These are phyloP conservation scores for Microthlaspi erraticum DNA, from an alignment of 345 rosid genomes.

Conservation along the genomic window DNA sequence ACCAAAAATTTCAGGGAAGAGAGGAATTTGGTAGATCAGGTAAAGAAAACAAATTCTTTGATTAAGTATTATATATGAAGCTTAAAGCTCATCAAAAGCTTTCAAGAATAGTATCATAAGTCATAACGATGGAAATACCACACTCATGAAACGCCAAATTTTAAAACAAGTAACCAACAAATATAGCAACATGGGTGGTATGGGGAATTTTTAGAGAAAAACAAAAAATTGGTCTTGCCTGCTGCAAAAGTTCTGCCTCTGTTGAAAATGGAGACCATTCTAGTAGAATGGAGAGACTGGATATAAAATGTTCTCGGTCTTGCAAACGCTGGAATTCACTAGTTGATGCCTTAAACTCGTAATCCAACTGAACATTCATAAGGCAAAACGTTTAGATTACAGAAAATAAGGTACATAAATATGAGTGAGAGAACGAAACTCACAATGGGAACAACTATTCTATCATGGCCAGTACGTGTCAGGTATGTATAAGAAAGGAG, in stretches of 20 bases:
- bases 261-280: constrained; percentile 92
- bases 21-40: constrained; percentile 9
- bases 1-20: constrained; percentile 25
- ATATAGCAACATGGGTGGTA: constrained; percentile 19
- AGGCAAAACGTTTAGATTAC: constrained; percentile 12
- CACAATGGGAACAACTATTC: constrained; percentile 96
- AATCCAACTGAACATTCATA: constrained; percentile 70
- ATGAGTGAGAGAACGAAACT: constrained; percentile 43
- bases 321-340: constrained; percentile 52
- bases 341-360: constrained; percentile 53
- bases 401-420: constrained; percentile 5
- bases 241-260: constrained; percentile 87
- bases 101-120: constrained; percentile 6
- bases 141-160: neutral
- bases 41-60: neutral
- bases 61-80: constrained; percentile 6
- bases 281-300: constrained; percentile 74
- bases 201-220: neutral
- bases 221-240: constrained; percentile 52
- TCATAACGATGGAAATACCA: constrained; percentile 14
- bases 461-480: constrained; percentile 70
- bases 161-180: constrained; percentile 3
- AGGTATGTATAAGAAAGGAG: constrained; percentile 91
- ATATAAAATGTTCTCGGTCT: constrained; percentile 59
- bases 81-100: constrained; percentile 8